phyloP scores from a whole-genome alignment of 2,329 filamentous ascomycete species.

The Alternaria tenuissima region DNA sequence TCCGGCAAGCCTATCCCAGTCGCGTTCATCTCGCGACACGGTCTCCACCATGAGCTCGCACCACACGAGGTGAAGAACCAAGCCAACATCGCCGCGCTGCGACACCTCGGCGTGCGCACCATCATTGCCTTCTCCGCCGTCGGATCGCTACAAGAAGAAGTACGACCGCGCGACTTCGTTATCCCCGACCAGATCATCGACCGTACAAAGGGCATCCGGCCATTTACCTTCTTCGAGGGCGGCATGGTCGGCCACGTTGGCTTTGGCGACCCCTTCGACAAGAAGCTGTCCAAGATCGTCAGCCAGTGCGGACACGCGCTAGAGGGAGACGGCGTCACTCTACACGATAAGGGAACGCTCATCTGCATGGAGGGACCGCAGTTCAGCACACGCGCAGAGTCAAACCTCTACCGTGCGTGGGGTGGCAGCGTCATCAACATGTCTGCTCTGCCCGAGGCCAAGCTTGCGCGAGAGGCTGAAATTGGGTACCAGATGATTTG shows the following conservation, averaged over 20 bases:
- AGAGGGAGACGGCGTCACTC: constrained; percentile 81
- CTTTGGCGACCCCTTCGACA: constrained; percentile 95
- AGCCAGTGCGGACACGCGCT: constrained; percentile 77
- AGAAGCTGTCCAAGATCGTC: constrained; percentile 77
- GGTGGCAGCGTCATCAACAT: constrained; percentile 98
- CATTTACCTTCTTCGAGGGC: constrained; percentile 94
- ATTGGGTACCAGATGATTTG: constrained; percentile 98
- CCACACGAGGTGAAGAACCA: constrained; percentile 94
- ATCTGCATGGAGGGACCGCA: constrained; percentile 99
- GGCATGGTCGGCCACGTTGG: constrained; percentile 93
- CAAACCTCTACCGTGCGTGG: constrained; percentile 92
- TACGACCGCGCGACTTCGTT: constrained; percentile 96
- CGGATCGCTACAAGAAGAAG: constrained; percentile 88
- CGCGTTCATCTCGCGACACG: constrained; percentile 94
- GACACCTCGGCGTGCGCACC: constrained; percentile 85
- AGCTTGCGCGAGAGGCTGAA: constrained; percentile 95
- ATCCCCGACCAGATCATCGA: constrained; percentile 97
- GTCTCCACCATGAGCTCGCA: constrained; percentile 84
- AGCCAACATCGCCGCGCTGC: constrained; percentile 97
- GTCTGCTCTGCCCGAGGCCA: constrained; percentile 93
- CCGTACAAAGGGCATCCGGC: constrained; percentile 91
- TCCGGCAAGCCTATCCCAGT: constrained; percentile 68
- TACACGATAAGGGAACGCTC: constrained; percentile 85
- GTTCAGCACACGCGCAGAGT: constrained; percentile 96
- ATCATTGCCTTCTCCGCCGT: constrained; percentile 96